Evolutionary conservation across 2,329 filamentous ascomycete species (phyloP).

Genomic region (Chrysosporium queenslandicum): DNA sequence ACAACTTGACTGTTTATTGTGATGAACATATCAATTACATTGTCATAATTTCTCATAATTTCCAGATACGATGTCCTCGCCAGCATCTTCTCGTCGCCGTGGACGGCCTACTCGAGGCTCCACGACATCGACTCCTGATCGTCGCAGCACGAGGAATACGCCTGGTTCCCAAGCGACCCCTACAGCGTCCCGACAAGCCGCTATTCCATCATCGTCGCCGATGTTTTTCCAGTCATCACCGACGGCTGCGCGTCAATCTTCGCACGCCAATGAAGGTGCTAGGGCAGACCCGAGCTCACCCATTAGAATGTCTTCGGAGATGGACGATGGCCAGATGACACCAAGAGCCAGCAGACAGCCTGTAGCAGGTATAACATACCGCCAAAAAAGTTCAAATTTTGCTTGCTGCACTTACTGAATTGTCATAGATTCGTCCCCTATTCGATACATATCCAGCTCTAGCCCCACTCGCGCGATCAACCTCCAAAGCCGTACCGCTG

Average conservation of each 20-base stretch:
- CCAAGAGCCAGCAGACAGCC: slow-evolving; percentile 31
- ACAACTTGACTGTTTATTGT: too few species aligned
- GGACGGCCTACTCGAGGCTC: slow-evolving; percentile 34
- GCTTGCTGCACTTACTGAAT: slow-evolving; percentile 11
- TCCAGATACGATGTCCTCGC: slow-evolving; percentile 34
- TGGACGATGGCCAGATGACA: slow-evolving; percentile 36
- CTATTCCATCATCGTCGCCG: slow-evolving; percentile 61
- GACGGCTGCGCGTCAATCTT: slow-evolving; percentile 33
- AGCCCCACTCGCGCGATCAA: slow-evolving; percentile 58
- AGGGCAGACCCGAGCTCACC: slow-evolving; percentile 43
- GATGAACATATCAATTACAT: not conserved
- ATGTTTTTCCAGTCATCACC: slow-evolving; percentile 64
- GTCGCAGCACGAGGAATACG: too few species aligned
- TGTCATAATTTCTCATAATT: not conserved
- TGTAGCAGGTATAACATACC: slow-evolving; percentile 32
- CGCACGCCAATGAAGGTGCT: slow-evolving; percentile 24
- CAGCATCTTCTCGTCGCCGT: slow-evolving; percentile 33
- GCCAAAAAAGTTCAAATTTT: not conserved
- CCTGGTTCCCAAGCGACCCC: slow-evolving; percentile 35
- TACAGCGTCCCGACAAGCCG: slow-evolving; percentile 32
- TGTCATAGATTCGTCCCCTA: slow-evolving; percentile 71
- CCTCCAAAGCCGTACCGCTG: slow-evolving; percentile 52
- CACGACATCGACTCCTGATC: slow-evolving; percentile 31
- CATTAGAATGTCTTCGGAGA: slow-evolving; percentile 31
- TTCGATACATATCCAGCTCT: slow-evolving; percentile 82